These are phyloP conservation scores for Colletotrichum sp. DNA, from an alignment of 2,329 filamentous ascomycete genomes.

Conservation along the genomic window DNA sequence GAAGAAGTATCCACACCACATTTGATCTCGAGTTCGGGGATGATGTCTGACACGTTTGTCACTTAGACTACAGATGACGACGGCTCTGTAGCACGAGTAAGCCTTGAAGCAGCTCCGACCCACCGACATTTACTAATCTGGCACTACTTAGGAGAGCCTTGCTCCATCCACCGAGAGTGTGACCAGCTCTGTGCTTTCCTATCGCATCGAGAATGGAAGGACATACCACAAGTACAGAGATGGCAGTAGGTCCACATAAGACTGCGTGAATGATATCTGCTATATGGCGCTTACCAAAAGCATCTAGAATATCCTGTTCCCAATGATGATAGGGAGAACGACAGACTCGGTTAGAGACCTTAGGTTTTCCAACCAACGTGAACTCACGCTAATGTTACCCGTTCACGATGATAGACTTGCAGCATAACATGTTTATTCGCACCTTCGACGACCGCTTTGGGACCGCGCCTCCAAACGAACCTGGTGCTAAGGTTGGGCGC, in stretches of 20 bases:
- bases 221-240: slow-evolving; percentile 35
- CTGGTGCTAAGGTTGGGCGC: neutral
- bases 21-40: neutral
- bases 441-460: slow-evolving; percentile 25
- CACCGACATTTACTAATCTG: neutral
- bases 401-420: slow-evolving; percentile 21
- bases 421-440: slow-evolving; percentile 27
- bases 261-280: too few relatives aligned
- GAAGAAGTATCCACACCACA: neutral
- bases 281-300: neutral
- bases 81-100: neutral
- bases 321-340: neutral
- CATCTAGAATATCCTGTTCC: neutral
- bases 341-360: neutral
- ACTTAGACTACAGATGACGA: neutral
- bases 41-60: too few relatives aligned
- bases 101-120: neutral
- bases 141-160: neutral
- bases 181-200: slow-evolving; percentile 36
- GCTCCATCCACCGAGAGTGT: slow-evolving; percentile 29
- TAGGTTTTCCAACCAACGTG: neutral
- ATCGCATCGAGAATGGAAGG: slow-evolving; percentile 38
- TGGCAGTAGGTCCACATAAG: neutral
- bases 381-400: too few relatives aligned
- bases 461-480: slow-evolving; percentile 11